Conservation (phyloP, 441 rosid genomes). For the Euphorbia celastroides region DNA sequence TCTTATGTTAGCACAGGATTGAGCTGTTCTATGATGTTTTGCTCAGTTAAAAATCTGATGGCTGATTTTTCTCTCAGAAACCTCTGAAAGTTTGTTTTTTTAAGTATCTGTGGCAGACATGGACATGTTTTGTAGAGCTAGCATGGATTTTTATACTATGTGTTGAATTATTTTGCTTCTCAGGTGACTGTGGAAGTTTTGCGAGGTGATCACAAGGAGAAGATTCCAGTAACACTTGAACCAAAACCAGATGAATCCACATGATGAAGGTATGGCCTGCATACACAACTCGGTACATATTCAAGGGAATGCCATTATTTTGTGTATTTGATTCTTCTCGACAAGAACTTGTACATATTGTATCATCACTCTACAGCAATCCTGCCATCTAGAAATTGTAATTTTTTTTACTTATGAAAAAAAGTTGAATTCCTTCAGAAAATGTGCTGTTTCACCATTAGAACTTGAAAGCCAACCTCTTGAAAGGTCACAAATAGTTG, state of each 20-base stretch:
- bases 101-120: not conserved
- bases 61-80: not conserved
- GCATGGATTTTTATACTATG: not conserved
- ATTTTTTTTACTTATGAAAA: slow-evolving; percentile 3
- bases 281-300: slow-evolving; percentile 15
- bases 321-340: slow-evolving; percentile 19
- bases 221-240: slow-evolving; percentile 76
- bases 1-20: not conserved
- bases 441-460: not conserved
- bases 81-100: not conserved
- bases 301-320: slow-evolving; percentile 21
- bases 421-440: not conserved
- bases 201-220: slow-evolving; percentile 91
- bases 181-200: slow-evolving; percentile 87
- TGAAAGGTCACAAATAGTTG: not conserved
- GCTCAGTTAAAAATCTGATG: not conserved
- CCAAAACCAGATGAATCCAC: slow-evolving; percentile 77
- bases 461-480: not conserved
- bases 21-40: not conserved
- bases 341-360: slow-evolving; percentile 3
- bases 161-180: slow-evolving; percentile 7
- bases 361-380: slow-evolving; percentile 9
- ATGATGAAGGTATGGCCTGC: slow-evolving; percentile 14
- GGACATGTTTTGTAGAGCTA: not conserved
- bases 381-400: slow-evolving; percentile 5